Conservation (phyloP, 2,329 filamentous ascomycete species). For the Hirsutella rhossiliensis region DNA sequence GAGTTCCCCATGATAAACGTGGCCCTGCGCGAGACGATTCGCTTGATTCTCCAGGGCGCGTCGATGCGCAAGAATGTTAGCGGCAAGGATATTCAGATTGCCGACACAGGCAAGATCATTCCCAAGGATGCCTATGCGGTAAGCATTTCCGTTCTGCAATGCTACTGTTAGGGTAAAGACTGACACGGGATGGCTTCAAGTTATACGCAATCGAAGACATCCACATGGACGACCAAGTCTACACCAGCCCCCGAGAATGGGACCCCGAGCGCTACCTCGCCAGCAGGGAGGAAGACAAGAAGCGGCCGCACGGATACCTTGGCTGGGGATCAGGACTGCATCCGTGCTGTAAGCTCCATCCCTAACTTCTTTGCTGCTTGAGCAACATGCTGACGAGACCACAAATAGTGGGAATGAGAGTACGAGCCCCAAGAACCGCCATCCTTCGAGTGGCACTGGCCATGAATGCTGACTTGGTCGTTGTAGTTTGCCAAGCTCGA, state of each 20-base stretch:
- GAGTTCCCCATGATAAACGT: slow-evolving; percentile 41
- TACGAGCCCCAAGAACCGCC: neutral
- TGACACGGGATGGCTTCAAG: neutral
- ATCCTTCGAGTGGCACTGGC: no score
- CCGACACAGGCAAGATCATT: slow-evolving; percentile 32
- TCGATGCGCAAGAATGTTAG: slow-evolving; percentile 39
- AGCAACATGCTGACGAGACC: neutral
- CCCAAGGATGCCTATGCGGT: slow-evolving; percentile 32
- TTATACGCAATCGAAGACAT: slow-evolving; percentile 32
- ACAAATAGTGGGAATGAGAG: slow-evolving; percentile 3
- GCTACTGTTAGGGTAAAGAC: neutral
- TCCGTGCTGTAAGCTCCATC: slow-evolving; percentile 17
- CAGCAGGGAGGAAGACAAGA: slow-evolving; percentile 31
- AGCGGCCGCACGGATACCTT: slow-evolving; percentile 14
- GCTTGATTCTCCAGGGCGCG: slow-evolving; percentile 33
- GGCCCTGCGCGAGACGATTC: slow-evolving; percentile 40
- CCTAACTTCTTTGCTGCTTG: neutral
- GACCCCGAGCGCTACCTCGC: slow-evolving; percentile 36
- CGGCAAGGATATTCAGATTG: slow-evolving; percentile 29
- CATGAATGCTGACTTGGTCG: neutral
- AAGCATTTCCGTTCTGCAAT: neutral
- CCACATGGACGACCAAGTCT: slow-evolving; percentile 34
- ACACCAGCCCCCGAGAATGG: slow-evolving; percentile 33
- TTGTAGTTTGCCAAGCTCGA: slow-evolving; percentile 39
- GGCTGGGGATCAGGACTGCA: slow-evolving; percentile 24